phyloP scores from a whole-genome alignment of 2,329 filamentous ascomycete genomes.

The Clarireedia sp. region DNA sequence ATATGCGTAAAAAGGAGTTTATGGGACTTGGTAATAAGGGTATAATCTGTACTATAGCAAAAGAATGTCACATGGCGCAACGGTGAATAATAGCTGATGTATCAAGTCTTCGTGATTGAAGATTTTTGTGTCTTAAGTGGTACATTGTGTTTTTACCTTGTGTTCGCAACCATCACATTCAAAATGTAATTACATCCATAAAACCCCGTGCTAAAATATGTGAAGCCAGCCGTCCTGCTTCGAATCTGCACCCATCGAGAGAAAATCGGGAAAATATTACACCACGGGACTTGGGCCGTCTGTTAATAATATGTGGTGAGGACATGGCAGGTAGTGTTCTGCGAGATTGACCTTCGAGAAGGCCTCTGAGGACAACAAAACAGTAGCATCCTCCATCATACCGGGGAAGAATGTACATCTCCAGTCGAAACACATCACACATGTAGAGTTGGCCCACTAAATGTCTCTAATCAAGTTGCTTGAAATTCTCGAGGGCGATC shows the following conservation, averaged over 20 bases:
- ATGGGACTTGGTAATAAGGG: constrained; percentile 4
- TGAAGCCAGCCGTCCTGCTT: constrained; percentile 3
- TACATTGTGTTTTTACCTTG: constrained; percentile 5
- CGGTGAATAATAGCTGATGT: neutral
- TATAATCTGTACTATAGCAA: constrained; percentile 8
- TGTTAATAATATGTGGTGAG: constrained; percentile 4
- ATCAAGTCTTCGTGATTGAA: constrained; percentile 1
- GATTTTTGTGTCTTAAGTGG: neutral
- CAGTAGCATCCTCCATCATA: neutral
- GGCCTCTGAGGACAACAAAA: neutral
- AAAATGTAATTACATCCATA: constrained; percentile 1
- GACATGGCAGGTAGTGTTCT: constrained; percentile 1
- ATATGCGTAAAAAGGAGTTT: neutral
- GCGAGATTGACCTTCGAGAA: constrained; percentile 1
- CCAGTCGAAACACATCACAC: neutral
- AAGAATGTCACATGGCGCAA: neutral
- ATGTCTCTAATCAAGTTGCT: neutral
- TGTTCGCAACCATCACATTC: constrained; percentile 7
- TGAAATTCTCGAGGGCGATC: constrained; percentile 18
- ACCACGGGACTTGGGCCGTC: constrained; percentile 1
- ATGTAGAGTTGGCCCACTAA: neutral
- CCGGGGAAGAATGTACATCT: neutral
- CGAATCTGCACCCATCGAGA: constrained; percentile 3
- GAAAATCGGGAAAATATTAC: neutral
- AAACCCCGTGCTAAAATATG: constrained; percentile 6